Conservation (phyloP, 495 filamentous ascomycete genomes). For the Penicillium tannophilum region DNA sequence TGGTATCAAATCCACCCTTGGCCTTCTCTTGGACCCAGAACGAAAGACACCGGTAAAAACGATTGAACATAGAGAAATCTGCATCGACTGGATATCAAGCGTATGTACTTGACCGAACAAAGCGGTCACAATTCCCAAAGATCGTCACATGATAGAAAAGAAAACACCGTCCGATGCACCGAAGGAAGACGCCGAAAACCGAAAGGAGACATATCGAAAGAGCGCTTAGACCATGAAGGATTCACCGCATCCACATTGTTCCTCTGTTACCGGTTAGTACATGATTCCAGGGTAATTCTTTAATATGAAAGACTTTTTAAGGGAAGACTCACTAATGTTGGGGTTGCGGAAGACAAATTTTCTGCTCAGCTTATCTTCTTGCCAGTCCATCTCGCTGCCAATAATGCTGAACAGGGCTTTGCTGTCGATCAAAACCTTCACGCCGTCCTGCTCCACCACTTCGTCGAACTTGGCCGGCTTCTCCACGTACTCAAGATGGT, state of each 20-base stretch:
- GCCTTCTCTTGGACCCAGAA: not conserved
- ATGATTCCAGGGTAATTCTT: not conserved
- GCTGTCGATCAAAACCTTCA: slow-evolving; percentile 93
- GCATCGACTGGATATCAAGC: slow-evolving; percentile 42
- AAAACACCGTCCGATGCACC: slow-evolving; percentile 50
- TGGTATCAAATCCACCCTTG: not conserved
- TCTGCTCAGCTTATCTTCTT: slow-evolving; percentile 88
- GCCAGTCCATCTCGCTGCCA: slow-evolving; percentile 99
- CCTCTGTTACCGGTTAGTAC: slow-evolving; percentile 60
- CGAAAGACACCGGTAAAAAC: not conserved
- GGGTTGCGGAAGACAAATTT: slow-evolving; percentile 95
- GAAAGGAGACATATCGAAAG: slow-evolving; percentile 20
- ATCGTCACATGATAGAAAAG: slow-evolving; percentile 14
- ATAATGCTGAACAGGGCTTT: slow-evolving; percentile 98
- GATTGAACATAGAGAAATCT: slow-evolving; percentile 12
- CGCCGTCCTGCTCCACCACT: slow-evolving; percentile 90
- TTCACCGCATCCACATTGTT: slow-evolving; percentile 95
- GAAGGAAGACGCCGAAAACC: slow-evolving; percentile 26
- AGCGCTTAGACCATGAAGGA: slow-evolving; percentile 79
- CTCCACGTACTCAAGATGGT: slow-evolving; percentile 94
- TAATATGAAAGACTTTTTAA: not conserved
- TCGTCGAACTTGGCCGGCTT: slow-evolving; percentile 87
- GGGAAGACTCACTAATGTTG: slow-evolving; percentile 83
- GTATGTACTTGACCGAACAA: slow-evolving; percentile 30
- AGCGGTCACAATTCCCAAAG: slow-evolving; percentile 17